A percentile compares a stretch with the other conserved stretches of the same genome.
Conservation (phyloP, 2,329 filamentous ascomycete genomes). For the Cladosporium sp. region DNA sequence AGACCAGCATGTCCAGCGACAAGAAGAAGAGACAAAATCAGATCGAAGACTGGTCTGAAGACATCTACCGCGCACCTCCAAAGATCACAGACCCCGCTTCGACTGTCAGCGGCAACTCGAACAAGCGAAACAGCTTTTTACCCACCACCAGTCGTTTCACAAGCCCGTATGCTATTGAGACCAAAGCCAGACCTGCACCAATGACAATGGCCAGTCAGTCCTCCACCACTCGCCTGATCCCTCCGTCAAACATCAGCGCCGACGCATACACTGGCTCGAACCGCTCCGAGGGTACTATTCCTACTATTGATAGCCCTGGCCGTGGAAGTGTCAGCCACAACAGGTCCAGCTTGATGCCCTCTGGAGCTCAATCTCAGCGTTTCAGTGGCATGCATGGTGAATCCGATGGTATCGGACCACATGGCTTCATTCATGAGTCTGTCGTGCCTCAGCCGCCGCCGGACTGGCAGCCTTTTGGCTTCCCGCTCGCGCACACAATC, state of each 20-base stretch:
- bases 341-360: constrained; percentile 24
- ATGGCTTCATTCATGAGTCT: constrained; percentile 93
- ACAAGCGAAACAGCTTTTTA: constrained; percentile 84
- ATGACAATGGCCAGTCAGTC: constrained; percentile 96
- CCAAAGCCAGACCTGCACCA: constrained; percentile 59
- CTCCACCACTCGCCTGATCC: constrained; percentile 70
- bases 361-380: constrained; percentile 42
- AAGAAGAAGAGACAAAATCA: constrained; percentile 83
- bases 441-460: constrained; percentile 95
- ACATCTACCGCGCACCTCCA: constrained; percentile 90
- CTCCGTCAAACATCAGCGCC: constrained; percentile 50
- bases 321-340: constrained; percentile 24
- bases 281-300: constrained; percentile 58
- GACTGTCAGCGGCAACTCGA: constrained; percentile 67
- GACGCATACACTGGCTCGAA: constrained; percentile 68
- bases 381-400: constrained; percentile 58
- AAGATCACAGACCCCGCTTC: constrained; percentile 71
- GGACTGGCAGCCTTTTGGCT: constrained; percentile 97
- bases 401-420: constrained; percentile 70
- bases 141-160: constrained; percentile 95
- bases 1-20: constrained; percentile 79
- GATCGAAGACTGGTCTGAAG: constrained; percentile 97
- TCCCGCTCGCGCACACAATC: constrained; percentile 87
- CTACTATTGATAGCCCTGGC: constrained; percentile 40
- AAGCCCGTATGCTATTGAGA: constrained; percentile 77